Evolutionary conservation across 371 early-diverging fungal genomes (phyloP).

Genomic region (Mortierella sp.): DNA sequence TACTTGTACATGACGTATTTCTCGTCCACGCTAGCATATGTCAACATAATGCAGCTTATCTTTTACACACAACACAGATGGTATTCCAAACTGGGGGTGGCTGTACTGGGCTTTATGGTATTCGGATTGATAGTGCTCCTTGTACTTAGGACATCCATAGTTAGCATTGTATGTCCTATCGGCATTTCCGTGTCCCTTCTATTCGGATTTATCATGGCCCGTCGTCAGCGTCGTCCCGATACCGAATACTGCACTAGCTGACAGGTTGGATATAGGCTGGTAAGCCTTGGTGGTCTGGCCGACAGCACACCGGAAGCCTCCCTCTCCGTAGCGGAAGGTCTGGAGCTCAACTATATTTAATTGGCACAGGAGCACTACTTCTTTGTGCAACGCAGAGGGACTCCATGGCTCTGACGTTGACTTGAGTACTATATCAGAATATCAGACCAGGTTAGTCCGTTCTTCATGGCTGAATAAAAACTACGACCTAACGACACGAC

Average conservation of each 20-base stretch:
- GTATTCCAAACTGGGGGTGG: constrained; percentile 8
- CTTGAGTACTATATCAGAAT: too few relatives aligned
- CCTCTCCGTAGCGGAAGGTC: constrained; percentile 1
- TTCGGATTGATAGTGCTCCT: constrained; percentile 22
- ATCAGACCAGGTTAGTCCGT: too few relatives aligned
- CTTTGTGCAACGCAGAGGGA: too few relatives aligned
- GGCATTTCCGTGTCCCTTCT: constrained; percentile 12
- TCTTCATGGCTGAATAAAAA: too few relatives aligned
- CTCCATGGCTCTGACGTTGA: too few relatives aligned
- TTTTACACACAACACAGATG: constrained; percentile 15
- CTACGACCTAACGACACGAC: too few relatives aligned
- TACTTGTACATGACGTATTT: constrained; percentile 42
- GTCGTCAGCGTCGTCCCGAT: not conserved
- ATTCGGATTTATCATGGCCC: not conserved
- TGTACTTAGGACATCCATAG: constrained; percentile 20
- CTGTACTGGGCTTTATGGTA: constrained; percentile 18
- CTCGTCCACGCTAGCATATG: constrained; percentile 34
- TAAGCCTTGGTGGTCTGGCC: not conserved
- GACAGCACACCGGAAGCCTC: not conserved
- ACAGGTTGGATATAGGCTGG: not conserved
- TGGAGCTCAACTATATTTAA: not conserved
- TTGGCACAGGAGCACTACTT: too few relatives aligned
- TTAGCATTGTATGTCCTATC: constrained; percentile 35
- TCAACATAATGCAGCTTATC: constrained; percentile 25
- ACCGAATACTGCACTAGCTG: not conserved